phyloP scores from a whole-genome alignment of 257 asterid species.

The Penstemon newberryi region DNA sequence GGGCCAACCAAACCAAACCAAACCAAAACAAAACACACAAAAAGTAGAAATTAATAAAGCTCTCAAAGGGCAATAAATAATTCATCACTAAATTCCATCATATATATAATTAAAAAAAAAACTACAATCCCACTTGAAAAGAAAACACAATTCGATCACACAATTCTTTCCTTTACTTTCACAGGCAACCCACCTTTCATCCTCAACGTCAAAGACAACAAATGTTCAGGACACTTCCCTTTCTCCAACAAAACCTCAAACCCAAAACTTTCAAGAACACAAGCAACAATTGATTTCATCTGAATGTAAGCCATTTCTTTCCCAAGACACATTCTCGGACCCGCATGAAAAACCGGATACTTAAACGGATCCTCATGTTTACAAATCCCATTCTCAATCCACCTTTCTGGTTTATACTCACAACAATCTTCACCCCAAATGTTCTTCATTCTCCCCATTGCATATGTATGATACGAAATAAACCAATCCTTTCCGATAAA shows the following conservation, averaged over 20 bases:
- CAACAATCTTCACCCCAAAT: slow-evolving; percentile 81
- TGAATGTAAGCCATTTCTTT: slow-evolving; percentile 93
- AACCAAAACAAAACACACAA: background rate
- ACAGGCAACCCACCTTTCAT: slow-evolving; percentile 81
- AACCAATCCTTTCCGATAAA: slow-evolving; percentile 65
- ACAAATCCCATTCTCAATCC: slow-evolving; percentile 76
- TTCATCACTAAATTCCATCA: background rate
- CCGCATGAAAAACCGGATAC: slow-evolving; percentile 81
- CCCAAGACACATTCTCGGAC: slow-evolving; percentile 87
- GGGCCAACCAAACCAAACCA: too few species aligned
- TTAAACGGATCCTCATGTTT: slow-evolving; percentile 61
- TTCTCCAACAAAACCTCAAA: slow-evolving; percentile 52
- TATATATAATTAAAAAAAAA: background rate
- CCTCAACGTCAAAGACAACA: slow-evolving; percentile 74
- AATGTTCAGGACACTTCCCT: slow-evolving; percentile 54
- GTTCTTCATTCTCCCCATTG: slow-evolving; percentile 88
- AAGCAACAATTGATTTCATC: slow-evolving; percentile 85
- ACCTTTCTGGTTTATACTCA: slow-evolving; percentile 83
- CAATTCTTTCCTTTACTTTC: slow-evolving; percentile 50
- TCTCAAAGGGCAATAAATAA: background rate
- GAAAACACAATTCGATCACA: slow-evolving; percentile 6
- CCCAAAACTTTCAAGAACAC: slow-evolving; percentile 63
- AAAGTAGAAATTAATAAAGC: background rate
- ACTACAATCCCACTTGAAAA: background rate
- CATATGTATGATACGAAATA: slow-evolving; percentile 52